Base-by-base conservation (phyloP, 495 filamentous ascomycete species). In the Durotheca rogersii region DNA sequence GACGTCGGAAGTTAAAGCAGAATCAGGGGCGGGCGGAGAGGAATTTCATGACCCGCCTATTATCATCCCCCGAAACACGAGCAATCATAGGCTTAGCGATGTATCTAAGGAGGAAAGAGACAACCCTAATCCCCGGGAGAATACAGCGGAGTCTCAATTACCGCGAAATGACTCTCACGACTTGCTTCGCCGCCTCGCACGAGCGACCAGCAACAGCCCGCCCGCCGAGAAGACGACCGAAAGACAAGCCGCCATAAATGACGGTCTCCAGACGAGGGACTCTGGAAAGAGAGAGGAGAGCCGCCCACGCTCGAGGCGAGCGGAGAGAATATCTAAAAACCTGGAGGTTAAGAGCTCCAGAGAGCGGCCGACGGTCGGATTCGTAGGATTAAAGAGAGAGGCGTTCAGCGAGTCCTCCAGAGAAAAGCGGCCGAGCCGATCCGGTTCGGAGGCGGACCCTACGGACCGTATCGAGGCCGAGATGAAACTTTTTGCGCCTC, bases 111-210 rank as follows among this genome's bases (percentile, higher is more conserved):
- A 47, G 20, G 38, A 19, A 23, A 14, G 15, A 34, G 35, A 15
- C 17, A 25, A 14, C 12, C 19, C 20, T 7, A 50, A 40, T 17
- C 17, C 29, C 0, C 46, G 50, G 15, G 42, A 43, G 4, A 18
- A 51, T 2, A 47, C 27, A 17, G 36, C 37, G 18, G 40, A 21
- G 14, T 23, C 4, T 15, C 20, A 23, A 17, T 16, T 60, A 35
- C 47, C 41, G 11, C 56, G 68, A 44, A 73, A 79, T 39, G 86
- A 88, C 56, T 87, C 87, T 0, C 78, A 79, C 23, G 81, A 85
- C 43, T 64, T 89, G 23, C 72, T 89, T 48, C 79, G 78, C 38
- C 79, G 73, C 41, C 71, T 91, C 5, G 81, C 85, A 2, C 72
- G 81, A 58, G 77, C 78, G 14, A 78, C 83, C 15, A 86, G 78